Evolutionary conservation across 164 flowering plant genomes (phyloP).

Genomic region (Vitis amurensis): DNA sequence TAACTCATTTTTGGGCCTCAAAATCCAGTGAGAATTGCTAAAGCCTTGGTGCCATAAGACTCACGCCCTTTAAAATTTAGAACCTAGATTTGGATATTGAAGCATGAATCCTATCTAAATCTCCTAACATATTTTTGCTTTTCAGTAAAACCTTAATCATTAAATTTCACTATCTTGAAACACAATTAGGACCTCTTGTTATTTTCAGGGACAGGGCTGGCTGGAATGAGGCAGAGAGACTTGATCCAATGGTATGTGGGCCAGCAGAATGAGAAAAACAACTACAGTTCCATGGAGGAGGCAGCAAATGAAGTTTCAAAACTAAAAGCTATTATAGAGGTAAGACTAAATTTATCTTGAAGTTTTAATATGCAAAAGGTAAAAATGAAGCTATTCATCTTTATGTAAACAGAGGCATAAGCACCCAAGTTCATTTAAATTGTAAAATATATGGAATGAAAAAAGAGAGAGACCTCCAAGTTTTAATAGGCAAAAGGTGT

Average conservation of each 20-base stretch:
- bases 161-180: not conserved
- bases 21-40: too few species aligned
- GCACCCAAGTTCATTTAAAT: too few species aligned
- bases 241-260: slow-evolving; percentile 81
- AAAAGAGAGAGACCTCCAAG: too few species aligned
- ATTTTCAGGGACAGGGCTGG: slow-evolving; percentile 67
- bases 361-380: not conserved
- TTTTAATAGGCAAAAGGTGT: too few species aligned
- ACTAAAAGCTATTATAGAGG: slow-evolving; percentile 90
- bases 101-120: not conserved
- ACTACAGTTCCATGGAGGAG: slow-evolving; percentile 66
- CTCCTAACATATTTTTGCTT: too few species aligned
- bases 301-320: slow-evolving; percentile 54
- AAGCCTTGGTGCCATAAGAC: too few species aligned
- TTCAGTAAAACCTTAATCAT: not conserved
- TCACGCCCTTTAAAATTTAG: not conserved
- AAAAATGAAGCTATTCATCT: too few species aligned
- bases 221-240: slow-evolving; percentile 93
- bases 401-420: too few species aligned
- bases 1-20: not conserved
- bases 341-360: slow-evolving; percentile 17
- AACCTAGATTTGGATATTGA: not conserved
- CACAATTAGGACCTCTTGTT: not conserved
- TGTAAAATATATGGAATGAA: too few species aligned
- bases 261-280: slow-evolving; percentile 72